Evolutionary conservation across 1,139 yeast genomes (phyloP), one percentile per base, ranked within the genome.

Genomic region (Yarrowia galli): DNA sequence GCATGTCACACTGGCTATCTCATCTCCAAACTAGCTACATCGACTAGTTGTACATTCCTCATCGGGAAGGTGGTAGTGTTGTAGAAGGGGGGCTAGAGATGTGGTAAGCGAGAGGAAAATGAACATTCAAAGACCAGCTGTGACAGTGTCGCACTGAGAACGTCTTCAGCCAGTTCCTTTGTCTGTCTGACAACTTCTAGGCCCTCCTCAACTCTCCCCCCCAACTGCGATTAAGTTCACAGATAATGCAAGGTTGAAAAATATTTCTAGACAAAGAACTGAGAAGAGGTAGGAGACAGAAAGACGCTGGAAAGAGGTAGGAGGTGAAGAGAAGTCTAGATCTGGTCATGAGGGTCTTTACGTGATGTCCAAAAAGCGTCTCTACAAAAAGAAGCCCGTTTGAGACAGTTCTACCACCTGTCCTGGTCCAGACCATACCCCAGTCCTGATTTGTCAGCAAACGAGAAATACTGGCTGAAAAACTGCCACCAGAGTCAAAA

Each of bases 201-300:
- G 22, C 15, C 13, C 22, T 2, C 9, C 8, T 18, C 32, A 28
- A 8, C 12, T 16, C 42, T 32, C n/a, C n/a, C n/a, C n/a, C n/a
- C 16, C 8, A 6, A 15, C 40, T 15, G 22, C 60, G 60, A 53
- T 36, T 22, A 35, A n/a, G 60, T 53, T 36, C 12, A 9, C 3
- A 32, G 60, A 53, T 53, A 36, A 53, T 53, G 60, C 60, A 53
- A n/a, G 58, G 35, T 23, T 16, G 45, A 36, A 36, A 53, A 53
- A 35, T 13, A 36, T 13, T 36, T 12, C 3, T 2, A 10, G 28
- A 53, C 16, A 15, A 16, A 35, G 16, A 23, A 16, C 1, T 9
- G 40, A 20, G 6, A 6, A 49, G 38, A 18, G 10, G 18, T 16
- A 23, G 18, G 16, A 20, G 9, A 9, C 13, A 2, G n/a, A 20